phyloP scores from a whole-genome alignment of 352 stramenopile species.

The Peronospora tabacina region DNA sequence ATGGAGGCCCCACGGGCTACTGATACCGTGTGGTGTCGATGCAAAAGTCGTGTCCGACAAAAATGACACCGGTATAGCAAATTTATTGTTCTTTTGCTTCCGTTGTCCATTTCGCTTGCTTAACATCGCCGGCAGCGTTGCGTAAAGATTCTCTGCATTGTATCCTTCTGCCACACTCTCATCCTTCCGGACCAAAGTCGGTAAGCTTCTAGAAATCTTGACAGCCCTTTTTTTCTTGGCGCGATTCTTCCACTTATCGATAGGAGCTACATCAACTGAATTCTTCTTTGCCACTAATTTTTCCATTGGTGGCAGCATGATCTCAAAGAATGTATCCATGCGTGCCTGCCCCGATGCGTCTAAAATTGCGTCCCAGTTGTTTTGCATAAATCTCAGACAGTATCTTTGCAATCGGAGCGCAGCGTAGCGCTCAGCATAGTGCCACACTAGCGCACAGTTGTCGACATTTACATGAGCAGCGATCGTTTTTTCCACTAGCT shows the following conservation, averaged over 20 bases:
- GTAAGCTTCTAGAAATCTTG: slow-evolving; percentile 4
- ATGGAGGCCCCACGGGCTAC: slow-evolving; percentile 16
- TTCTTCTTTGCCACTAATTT: slow-evolving; percentile 18
- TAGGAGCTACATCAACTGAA: not conserved
- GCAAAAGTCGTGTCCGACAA: slow-evolving; percentile 17
- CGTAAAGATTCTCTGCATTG: not conserved
- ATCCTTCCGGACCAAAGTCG: not conserved
- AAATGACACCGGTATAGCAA: slow-evolving; percentile 50
- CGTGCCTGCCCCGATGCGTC: slow-evolving; percentile 52
- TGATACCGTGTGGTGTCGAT: not conserved
- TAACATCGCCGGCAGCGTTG: not conserved
- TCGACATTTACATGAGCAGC: slow-evolving; percentile 44
- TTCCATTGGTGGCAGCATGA: slow-evolving; percentile 41
- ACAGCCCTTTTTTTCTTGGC: slow-evolving; percentile 13
- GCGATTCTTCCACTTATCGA: slow-evolving; percentile 1
- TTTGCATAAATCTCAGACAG: slow-evolving; percentile 53
- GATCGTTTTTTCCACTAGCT: slow-evolving; percentile 44
- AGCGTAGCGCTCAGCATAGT: slow-evolving; percentile 50
- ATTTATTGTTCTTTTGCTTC: slow-evolving; percentile 41
- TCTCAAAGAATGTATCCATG: slow-evolving; percentile 54
- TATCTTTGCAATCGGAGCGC: slow-evolving; percentile 36
- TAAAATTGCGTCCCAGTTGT: slow-evolving; percentile 70
- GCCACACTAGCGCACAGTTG: slow-evolving; percentile 52
- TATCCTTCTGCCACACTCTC: not conserved
- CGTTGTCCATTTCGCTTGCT: slow-evolving; percentile 14